phyloP scores from a whole-genome alignment of 495 filamentous ascomycete genomes.

The Copromyces sp. region DNA sequence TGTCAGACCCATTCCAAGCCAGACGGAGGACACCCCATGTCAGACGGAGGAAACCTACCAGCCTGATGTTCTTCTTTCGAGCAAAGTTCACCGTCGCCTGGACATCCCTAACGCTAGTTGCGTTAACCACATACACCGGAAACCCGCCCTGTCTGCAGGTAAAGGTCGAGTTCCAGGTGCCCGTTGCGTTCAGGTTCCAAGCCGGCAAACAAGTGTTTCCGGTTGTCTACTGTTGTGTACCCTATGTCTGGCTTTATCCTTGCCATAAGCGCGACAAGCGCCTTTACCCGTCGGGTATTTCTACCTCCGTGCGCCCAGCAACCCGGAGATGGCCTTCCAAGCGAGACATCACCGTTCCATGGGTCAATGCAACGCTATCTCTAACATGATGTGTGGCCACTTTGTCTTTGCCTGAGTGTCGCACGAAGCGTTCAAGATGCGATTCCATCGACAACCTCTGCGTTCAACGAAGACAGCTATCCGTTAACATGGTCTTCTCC shows the following conservation, averaged over 20 bases:
- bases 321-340: background rate
- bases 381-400: background rate
- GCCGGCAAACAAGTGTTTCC: conserved; percentile 26
- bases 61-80: conserved; percentile 42
- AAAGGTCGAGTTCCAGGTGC: conserved; percentile 12
- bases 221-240: conserved; percentile 32
- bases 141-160: conserved; percentile 47
- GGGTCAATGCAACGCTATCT: background rate
- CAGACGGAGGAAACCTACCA: too few relatives aligned
- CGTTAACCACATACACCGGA: conserved; percentile 48
- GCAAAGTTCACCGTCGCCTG: conserved; percentile 52
- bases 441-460: background rate
- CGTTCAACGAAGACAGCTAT: background rate
- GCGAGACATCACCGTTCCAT: background rate
- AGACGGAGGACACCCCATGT: background rate
- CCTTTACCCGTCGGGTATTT: conserved; percentile 4
- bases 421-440: background rate
- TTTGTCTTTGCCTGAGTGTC: background rate
- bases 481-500: background rate
- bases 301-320: background rate
- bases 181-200: conserved; percentile 8
- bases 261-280: background rate
- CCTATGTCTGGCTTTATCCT: background rate
- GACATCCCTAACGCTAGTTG: conserved; percentile 41
- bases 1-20: background rate